Evolutionary conservation across 2,329 filamentous ascomycete species (phyloP).

Genomic region (Diaporthe batatas): DNA sequence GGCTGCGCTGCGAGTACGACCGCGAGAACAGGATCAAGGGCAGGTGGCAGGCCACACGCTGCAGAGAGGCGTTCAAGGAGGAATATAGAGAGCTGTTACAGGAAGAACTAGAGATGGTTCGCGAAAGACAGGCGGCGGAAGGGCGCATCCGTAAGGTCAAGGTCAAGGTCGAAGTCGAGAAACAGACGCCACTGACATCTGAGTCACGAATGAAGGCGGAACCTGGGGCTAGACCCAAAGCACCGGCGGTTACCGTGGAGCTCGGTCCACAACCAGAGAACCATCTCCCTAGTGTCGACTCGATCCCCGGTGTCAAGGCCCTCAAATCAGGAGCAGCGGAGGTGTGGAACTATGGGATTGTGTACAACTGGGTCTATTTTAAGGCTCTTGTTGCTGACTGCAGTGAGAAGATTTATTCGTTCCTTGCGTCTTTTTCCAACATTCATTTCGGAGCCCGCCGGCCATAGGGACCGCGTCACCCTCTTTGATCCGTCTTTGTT

Average conservation of each 20-base stretch:
- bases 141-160: not conserved
- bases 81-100: not conserved
- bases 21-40: not conserved
- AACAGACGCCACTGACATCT: too few relatives aligned
- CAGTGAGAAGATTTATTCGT: not conserved
- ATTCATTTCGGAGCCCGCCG: too few relatives aligned
- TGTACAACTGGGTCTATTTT: not conserved
- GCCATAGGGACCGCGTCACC: not conserved
- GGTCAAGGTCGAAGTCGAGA: not conserved
- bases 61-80: not conserved
- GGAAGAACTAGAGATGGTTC: not conserved
- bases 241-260: not conserved
- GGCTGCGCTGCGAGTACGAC: constrained; percentile 16
- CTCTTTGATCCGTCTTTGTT: not conserved
- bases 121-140: not conserved
- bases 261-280: not conserved
- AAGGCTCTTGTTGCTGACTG: not conserved
- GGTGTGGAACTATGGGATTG: not conserved
- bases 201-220: too few relatives aligned
- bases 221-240: not conserved
- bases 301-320: not conserved
- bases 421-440: not conserved
- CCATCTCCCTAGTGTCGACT: too few relatives aligned
- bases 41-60: not conserved
- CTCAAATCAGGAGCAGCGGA: not conserved